These are phyloP conservation scores for Chionographis japonica DNA, from an alignment of 106 monocot genomes.

Conservation along the genomic window DNA sequence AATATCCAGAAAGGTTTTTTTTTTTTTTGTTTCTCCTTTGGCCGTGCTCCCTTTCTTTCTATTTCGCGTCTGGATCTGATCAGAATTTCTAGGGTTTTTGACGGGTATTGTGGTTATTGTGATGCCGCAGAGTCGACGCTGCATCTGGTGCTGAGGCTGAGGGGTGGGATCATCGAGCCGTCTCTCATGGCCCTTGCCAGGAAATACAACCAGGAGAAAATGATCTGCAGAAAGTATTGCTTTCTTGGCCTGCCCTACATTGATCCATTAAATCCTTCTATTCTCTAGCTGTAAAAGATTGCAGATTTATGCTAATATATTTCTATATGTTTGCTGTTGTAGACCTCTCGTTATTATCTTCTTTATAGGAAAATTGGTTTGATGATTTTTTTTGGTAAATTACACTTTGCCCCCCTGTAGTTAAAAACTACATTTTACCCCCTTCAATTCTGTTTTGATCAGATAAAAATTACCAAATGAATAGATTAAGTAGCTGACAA, in stretches of 20 bases:
- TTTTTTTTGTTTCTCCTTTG: background rate
- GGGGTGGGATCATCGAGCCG: slow-evolving; percentile 75
- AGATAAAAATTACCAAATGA: no score
- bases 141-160: slow-evolving; percentile 64
- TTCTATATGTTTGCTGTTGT: background rate
- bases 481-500: no score
- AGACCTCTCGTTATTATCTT: background rate
- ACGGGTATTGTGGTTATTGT: background rate
- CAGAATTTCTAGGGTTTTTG: no score
- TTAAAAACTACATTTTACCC: no score
- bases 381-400: no score
- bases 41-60: background rate
- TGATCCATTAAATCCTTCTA: no score
- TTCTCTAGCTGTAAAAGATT: no score
- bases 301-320: background rate
- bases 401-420: no score
- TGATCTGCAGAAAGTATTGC: slow-evolving; percentile 66
- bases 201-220: slow-evolving; percentile 80
- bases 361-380: no score
- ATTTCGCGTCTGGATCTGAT: background rate
- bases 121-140: slow-evolving; percentile 49
- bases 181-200: slow-evolving; percentile 75
- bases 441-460: no score
- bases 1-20: slow-evolving; percentile 59
- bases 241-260: background rate